phyloP scores from a whole-genome alignment of 2,329 filamentous ascomycete species.

The Thermothelomyces thermophilus region DNA sequence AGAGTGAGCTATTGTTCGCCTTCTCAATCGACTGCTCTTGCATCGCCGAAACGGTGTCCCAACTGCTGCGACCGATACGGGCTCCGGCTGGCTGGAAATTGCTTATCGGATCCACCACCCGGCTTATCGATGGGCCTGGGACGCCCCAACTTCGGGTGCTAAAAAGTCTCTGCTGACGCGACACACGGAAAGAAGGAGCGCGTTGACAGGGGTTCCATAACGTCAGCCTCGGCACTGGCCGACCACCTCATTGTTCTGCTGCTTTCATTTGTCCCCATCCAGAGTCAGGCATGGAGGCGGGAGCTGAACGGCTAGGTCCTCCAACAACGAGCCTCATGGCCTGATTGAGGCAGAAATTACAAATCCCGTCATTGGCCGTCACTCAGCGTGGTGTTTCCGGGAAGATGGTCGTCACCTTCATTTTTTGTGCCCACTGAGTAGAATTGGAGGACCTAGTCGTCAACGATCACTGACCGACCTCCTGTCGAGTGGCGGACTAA shows the following conservation, averaged over 20 bases:
- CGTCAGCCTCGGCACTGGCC: conserved; percentile 17
- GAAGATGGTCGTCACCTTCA: too few relatives aligned
- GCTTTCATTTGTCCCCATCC: not conserved
- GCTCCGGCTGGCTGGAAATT: conserved; percentile 23
- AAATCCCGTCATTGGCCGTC: too few relatives aligned
- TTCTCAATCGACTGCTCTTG: conserved; percentile 5
- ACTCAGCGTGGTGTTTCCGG: too few relatives aligned
- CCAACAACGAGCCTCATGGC: too few relatives aligned
- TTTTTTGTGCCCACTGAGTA: too few relatives aligned
- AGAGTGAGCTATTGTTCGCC: conserved; percentile 2
- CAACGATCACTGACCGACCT: too few relatives aligned
- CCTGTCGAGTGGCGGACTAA: too few relatives aligned
- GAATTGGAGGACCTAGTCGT: too few relatives aligned
- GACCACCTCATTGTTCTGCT: not conserved
- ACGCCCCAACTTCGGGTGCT: conserved; percentile 19
- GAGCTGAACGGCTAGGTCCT: not conserved
- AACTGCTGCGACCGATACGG: conserved; percentile 8
- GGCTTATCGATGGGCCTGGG: conserved; percentile 22
- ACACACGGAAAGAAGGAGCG: conserved; percentile 5
- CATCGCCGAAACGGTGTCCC: conserved; percentile 19
- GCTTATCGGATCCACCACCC: conserved; percentile 21
- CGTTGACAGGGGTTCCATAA: not conserved
- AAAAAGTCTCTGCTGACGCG: conserved; percentile 4
- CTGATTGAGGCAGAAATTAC: too few relatives aligned
- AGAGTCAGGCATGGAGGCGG: not conserved